Evolutionary conservation across 257 asterid genomes (phyloP).

Genomic region (Solanum arcanum): DNA sequence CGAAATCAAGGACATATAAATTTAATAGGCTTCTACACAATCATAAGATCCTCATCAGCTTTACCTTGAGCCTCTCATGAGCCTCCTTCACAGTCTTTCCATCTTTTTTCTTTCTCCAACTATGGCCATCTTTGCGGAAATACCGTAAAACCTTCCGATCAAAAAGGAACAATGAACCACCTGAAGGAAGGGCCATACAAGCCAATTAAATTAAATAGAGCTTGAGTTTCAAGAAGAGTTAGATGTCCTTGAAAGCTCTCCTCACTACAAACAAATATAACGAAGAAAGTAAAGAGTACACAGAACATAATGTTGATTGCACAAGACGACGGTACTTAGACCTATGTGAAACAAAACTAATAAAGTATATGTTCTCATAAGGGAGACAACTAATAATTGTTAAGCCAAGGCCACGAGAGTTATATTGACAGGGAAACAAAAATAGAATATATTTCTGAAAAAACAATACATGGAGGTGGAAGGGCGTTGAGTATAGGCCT

Average conservation of each 20-base stretch:
- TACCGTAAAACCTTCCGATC: slow-evolving; percentile 85
- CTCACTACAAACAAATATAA: not conserved
- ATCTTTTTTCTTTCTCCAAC: slow-evolving; percentile 90
- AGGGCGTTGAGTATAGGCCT: not conserved
- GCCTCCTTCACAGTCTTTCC: slow-evolving; percentile 95
- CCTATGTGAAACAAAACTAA: not conserved
- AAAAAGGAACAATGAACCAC: slow-evolving; percentile 89
- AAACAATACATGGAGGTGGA: not conserved
- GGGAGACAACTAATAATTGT: not conserved
- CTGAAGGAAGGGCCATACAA: slow-evolving; percentile 22
- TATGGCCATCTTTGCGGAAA: slow-evolving; percentile 92
- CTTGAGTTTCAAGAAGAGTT: not conserved
- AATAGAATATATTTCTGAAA: not conserved
- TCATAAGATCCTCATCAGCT: not conserved
- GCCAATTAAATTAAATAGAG: not conserved
- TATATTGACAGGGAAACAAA: not conserved
- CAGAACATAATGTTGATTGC: not conserved
- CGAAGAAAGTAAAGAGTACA: not conserved
- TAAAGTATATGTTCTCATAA: not conserved
- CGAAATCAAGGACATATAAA: not conserved
- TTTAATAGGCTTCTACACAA: not conserved
- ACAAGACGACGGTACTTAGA: not conserved
- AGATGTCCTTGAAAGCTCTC: not conserved
- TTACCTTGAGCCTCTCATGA: slow-evolving; percentile 92
- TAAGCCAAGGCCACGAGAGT: not conserved